Conservation (phyloP, 495 filamentous ascomycete genomes). For the Penicillium paxilli region DNA sequence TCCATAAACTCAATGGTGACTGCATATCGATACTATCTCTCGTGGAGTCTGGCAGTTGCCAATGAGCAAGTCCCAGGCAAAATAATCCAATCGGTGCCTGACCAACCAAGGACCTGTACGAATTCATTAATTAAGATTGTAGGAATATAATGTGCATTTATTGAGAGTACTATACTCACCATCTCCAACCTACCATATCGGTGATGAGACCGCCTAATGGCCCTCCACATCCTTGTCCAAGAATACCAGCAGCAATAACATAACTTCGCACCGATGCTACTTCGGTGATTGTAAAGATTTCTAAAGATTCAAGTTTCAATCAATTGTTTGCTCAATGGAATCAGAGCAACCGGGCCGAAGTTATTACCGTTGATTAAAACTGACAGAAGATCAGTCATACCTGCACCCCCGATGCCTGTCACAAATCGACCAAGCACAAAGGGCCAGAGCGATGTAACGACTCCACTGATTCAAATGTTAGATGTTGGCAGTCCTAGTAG, state of each 20-base stretch:
- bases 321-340: too few relatives aligned
- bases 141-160: neutral
- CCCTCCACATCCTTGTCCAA: neutral
- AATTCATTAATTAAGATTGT: neutral
- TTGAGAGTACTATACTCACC: neutral
- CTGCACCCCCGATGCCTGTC: neutral
- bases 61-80: neutral
- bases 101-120: neutral
- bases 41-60: neutral
- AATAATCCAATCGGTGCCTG: neutral
- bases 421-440: slow-evolving; percentile 1
- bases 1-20: neutral
- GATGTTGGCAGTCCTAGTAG: too few relatives aligned
- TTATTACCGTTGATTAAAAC: neutral
- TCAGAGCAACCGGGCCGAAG: too few relatives aligned
- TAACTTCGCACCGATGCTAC: neutral
- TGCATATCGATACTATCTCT: neutral
- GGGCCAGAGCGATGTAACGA: neutral
- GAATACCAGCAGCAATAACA: neutral
- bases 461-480: neutral
- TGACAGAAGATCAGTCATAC: slow-evolving; percentile 1
- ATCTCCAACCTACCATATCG: neutral
- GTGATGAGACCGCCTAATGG: neutral
- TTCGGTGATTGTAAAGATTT: neutral
- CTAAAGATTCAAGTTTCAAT: neutral